Percentiles rank a stretch among this genome's conserved stretches.
Evolutionary conservation across 2,329 filamentous ascomycete genomes (phyloP).

Genomic region (Phaeoacremonium minimum): DNA sequence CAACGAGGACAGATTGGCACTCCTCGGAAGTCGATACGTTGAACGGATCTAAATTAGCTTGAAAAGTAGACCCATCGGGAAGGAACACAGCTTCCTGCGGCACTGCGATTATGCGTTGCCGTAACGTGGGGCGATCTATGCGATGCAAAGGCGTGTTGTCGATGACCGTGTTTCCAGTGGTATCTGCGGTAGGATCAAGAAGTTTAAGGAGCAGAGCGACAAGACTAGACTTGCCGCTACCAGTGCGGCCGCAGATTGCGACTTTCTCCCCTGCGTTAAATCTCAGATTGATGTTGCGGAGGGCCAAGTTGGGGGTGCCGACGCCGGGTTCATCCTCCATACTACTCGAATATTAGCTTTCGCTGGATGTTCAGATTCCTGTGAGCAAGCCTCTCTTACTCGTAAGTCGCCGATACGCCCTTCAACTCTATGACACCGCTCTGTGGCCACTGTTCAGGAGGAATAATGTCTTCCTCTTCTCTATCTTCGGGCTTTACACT

Average conservation of each 20-base stretch:
- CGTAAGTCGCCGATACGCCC: slow-evolving; percentile 19
- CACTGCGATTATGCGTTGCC: slow-evolving; percentile 43
- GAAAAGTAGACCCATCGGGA: slow-evolving; percentile 33
- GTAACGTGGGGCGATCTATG: slow-evolving; percentile 35
- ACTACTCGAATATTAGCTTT: not conserved
- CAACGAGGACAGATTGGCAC: slow-evolving; percentile 26
- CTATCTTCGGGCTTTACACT: slow-evolving; percentile 17
- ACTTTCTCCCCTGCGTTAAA: slow-evolving; percentile 28
- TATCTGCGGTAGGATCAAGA: slow-evolving; percentile 27
- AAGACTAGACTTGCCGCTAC: slow-evolving; percentile 38
- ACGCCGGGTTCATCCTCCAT: no score
- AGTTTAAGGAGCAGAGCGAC: slow-evolving; percentile 34
- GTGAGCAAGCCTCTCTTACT: slow-evolving; percentile 4
- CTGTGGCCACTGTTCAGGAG: slow-evolving; percentile 17
- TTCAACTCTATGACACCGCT: slow-evolving; percentile 15
- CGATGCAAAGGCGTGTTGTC: slow-evolving; percentile 30
- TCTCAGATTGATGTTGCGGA: slow-evolving; percentile 20
- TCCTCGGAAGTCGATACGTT: slow-evolving; percentile 21
- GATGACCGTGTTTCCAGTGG: slow-evolving; percentile 28
- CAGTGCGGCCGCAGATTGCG: slow-evolving; percentile 39
- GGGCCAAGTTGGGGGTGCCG: no score
- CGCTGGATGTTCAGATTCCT: no score
- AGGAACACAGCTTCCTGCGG: slow-evolving; percentile 52
- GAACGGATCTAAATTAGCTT: slow-evolving; percentile 37
- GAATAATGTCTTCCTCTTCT: slow-evolving; percentile 19